Evolutionary conservation across 176 grass and related monocot genomes (phyloP), one percentile per base, ranked within the genome.

Genomic region (Zoysia pacifica): DNA sequence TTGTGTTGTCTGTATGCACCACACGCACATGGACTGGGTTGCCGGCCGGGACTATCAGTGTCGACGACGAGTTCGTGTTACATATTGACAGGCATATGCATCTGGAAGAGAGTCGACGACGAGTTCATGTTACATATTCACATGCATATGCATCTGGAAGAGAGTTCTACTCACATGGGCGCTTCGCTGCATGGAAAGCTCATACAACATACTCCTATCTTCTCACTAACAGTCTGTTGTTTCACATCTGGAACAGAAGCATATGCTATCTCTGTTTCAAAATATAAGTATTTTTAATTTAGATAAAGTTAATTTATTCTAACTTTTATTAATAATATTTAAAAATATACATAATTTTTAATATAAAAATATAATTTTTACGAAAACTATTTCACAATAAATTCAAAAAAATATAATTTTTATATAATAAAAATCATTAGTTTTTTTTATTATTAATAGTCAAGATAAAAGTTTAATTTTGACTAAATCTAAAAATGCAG

Each of bases 151-250:
- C 64, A 74, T 68, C 58, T 11, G 62, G 46, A 56, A 19, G 59
- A 11, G 62, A 79, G 45, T 70, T 76, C 61, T 13, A n/a, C 20
- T 44, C 56, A 39, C 77, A 81, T 70, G 56, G 70, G 65, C 41
- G 40, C 43, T 56, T 41, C 15, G 41, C 15, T 63, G 73, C 52
- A 19, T 73, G 68, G n/a, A 67, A 58, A 28, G 28, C 28, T 28
- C 28, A 71, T 46, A 67, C 61, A 51, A 19, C 81, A 60, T 9
- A 28, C 28, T 28, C 28, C 28, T 28, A 63, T 15, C 63, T 9
- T 76, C 59, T 75, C 68, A 58, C 60, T 41, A 42, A 16, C 72
- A 79, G 2, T 20, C 15, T 74, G 15, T 44, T 61, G 7, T 39
- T 55, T 39, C 83, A 85, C 4, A n/a, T 54, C 75, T 20, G 44